A percentile compares a stretch with the other conserved stretches of the same genome.
Conservation (phyloP, 2,329 filamentous ascomycete genomes). For the Chaetomium globosum region DNA sequence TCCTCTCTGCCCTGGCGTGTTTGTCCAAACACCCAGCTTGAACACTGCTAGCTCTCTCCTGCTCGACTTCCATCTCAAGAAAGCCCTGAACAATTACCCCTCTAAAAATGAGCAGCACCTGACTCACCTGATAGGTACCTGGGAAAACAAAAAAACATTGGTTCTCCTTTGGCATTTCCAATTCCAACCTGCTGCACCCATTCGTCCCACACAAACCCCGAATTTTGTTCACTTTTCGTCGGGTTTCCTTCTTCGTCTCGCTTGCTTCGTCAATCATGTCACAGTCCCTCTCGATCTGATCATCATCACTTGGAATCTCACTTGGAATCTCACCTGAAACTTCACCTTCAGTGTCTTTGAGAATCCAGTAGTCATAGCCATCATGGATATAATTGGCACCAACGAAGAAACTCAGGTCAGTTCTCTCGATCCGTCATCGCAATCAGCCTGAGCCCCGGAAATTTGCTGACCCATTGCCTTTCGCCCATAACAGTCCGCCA, state of each 20-base stretch:
- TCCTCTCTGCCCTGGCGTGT: neutral
- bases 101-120: neutral
- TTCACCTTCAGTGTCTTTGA: neutral
- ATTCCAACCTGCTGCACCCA: neutral
- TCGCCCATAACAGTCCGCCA: constrained; percentile 11
- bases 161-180: neutral
- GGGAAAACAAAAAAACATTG: neutral
- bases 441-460: neutral
- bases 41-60: neutral
- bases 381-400: constrained; percentile 15
- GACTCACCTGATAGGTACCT: neutral
- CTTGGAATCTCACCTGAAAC: neutral
- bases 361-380: neutral
- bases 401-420: constrained; percentile 13
- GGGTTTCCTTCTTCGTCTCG: neutral
- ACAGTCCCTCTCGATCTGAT: neutral
- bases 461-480: neutral
- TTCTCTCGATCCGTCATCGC: neutral
- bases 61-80: neutral
- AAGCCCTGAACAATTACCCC: neutral
- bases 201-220: neutral
- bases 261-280: neutral
- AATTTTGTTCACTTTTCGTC: neutral
- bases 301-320: neutral
- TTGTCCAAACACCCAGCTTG: neutral